Evolutionary conservation across 1,284 basidiomycete species (phyloP).

Genomic region (Cryptococcus floricola): DNA sequence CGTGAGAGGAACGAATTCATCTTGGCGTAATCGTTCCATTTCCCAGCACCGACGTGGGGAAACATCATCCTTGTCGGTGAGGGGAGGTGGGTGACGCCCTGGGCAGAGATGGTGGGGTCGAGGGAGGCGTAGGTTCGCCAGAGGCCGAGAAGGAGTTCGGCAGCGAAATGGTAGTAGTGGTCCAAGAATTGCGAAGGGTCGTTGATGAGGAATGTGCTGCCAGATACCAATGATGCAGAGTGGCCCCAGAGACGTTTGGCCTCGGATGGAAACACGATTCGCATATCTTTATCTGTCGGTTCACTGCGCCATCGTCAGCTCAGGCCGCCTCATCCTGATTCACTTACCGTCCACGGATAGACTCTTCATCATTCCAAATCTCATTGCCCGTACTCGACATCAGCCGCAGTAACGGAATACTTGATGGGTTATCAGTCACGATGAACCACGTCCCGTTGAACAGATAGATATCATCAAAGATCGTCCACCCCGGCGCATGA

Average conservation of each 20-base stretch:
- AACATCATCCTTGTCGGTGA: conserved; percentile 70
- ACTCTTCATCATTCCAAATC: conserved; percentile 51
- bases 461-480: conserved; percentile 64
- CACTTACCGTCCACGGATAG: conserved; percentile 45
- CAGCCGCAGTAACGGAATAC: conserved; percentile 46
- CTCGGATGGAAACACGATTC: conserved; percentile 64
- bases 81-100: conserved; percentile 62
- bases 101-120: conserved; percentile 62
- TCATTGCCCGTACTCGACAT: conserved; percentile 51
- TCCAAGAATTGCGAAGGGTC: conserved; percentile 76
- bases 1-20: conserved; percentile 66
- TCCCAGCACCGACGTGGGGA: conserved; percentile 63
- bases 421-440: conserved; percentile 48
- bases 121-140: conserved; percentile 82
- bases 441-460: conserved; percentile 51
- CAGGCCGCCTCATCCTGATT: background rate
- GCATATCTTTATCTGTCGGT: conserved; percentile 73
- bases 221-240: conserved; percentile 43
- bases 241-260: conserved; percentile 65
- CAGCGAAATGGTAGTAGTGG: conserved; percentile 56
- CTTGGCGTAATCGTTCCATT: conserved; percentile 80
- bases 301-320: conserved; percentile 25
- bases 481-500: conserved; percentile 62
- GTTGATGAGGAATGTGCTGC: conserved; percentile 58
- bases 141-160: conserved; percentile 81